Evolutionary conservation across 2,329 filamentous ascomycete species (phyloP).

Genomic region (Ceratocystis diversiconidia): DNA sequence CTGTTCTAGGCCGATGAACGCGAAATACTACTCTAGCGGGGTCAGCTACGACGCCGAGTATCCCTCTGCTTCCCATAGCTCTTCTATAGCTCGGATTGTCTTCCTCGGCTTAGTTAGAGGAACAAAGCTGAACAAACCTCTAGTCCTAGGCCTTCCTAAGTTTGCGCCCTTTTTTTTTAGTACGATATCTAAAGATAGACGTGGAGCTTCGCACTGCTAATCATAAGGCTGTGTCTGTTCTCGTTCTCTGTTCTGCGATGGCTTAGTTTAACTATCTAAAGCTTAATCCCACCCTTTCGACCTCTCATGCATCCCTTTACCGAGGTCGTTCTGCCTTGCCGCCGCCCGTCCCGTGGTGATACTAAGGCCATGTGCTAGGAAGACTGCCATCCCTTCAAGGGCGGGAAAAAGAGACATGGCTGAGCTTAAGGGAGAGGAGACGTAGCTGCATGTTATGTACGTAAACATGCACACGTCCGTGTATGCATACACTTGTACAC

Average conservation of each 20-base stretch:
- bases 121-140: too few relatives aligned
- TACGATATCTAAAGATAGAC: too few relatives aligned
- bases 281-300: neutral
- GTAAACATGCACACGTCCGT: neutral
- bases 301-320: neutral
- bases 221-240: neutral
- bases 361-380: neutral
- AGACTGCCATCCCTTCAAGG: neutral
- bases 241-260: neutral
- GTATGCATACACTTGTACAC: neutral
- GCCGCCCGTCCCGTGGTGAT: neutral
- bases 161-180: too few relatives aligned
- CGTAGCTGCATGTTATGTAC: neutral
- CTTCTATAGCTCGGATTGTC: too few relatives aligned
- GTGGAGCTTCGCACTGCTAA: too few relatives aligned
- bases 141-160: too few relatives aligned
- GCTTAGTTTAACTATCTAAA: neutral
- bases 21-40: too few relatives aligned
- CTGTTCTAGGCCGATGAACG: too few relatives aligned
- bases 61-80: too few relatives aligned
- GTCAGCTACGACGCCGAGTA: too few relatives aligned
- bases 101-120: too few relatives aligned
- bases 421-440: neutral
- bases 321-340: neutral
- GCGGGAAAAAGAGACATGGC: neutral